Evolutionary conservation across 306 rosid genomes (phyloP).

Genomic region (Cercis canadensis): DNA sequence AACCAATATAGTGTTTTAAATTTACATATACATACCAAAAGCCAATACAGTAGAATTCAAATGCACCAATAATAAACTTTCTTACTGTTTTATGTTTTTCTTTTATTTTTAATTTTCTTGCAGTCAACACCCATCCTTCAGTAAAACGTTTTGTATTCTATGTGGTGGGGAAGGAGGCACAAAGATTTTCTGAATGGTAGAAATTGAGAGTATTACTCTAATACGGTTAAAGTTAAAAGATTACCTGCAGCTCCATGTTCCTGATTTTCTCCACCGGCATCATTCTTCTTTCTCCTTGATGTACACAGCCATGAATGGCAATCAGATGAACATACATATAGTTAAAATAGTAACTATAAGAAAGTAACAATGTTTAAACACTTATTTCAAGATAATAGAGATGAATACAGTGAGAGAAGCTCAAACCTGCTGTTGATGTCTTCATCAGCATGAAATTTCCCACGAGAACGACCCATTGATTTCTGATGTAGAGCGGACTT

Average conservation of each 20-base stretch:
- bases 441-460: constrained; percentile 81
- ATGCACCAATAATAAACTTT: constrained; percentile 9
- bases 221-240: constrained; percentile 28
- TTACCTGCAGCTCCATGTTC: constrained; percentile 82
- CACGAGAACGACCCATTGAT: constrained; percentile 97
- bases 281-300: too few relatives aligned
- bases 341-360: constrained; percentile 8
- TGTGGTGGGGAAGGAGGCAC: background rate
- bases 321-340: constrained; percentile 30
- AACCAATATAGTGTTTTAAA: background rate
- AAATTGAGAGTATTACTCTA: constrained; percentile 10
- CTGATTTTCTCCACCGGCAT: constrained; percentile 79
- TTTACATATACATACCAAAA: constrained; percentile 2
- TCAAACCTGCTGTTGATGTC: constrained; percentile 88
- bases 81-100: too few relatives aligned
- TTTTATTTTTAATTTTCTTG: background rate
- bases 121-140: constrained; percentile 22
- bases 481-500: constrained; percentile 35
- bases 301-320: constrained; percentile 37
- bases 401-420: constrained; percentile 6
- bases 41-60: background rate
- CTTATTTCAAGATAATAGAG: too few relatives aligned
- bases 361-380: background rate
- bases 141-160: background rate
- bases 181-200: background rate